phyloP scores from a whole-genome alignment of 2,329 filamentous ascomycete species.

The Pseudogymnoascus sp. region DNA sequence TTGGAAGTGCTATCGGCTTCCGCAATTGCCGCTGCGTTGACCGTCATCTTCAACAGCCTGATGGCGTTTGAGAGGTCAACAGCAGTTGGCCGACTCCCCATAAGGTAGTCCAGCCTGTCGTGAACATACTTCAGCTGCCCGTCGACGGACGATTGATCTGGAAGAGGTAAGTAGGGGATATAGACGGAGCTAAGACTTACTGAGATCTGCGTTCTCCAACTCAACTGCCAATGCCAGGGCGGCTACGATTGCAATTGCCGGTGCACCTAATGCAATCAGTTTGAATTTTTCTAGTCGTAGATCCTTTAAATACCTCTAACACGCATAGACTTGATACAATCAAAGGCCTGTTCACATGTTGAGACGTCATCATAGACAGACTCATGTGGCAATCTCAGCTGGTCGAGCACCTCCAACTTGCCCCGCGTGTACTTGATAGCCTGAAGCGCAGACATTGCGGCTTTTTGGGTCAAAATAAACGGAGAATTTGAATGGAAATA shows the following conservation, averaged over 20 bases:
- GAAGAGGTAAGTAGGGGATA: not conserved
- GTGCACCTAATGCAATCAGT: slow-evolving; percentile 51
- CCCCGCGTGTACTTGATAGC: slow-evolving; percentile 71
- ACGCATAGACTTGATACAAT: slow-evolving; percentile 74
- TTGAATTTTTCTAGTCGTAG: not conserved
- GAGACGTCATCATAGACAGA: slow-evolving; percentile 68
- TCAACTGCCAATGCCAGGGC: slow-evolving; percentile 83
- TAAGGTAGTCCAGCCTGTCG: slow-evolving; percentile 73
- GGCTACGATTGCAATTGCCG: slow-evolving; percentile 97
- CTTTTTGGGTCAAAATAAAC: not conserved
- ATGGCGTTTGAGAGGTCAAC: slow-evolving; percentile 93
- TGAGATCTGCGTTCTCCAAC: slow-evolving; percentile 49
- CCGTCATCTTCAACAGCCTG: slow-evolving; percentile 61
- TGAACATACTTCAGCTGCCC: slow-evolving; percentile 66
- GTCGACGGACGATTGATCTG: slow-evolving; percentile 24
- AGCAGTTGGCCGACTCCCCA: slow-evolving; percentile 83
- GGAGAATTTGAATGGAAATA: not conserved
- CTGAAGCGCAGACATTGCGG: slow-evolving; percentile 46
- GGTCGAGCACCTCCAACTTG: slow-evolving; percentile 69
- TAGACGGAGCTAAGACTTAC: slow-evolving; percentile 26
- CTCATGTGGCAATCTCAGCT: slow-evolving; percentile 73
- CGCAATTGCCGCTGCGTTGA: slow-evolving; percentile 42
- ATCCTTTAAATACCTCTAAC: slow-evolving; percentile 45
- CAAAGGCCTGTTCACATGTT: slow-evolving; percentile 67
- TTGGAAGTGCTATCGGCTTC: slow-evolving; percentile 22